Percentiles rank a stretch among this genome's conserved stretches.
phyloP scores from a whole-genome alignment of 768 basidiomycete genomes.

The Lentinula detonsa region DNA sequence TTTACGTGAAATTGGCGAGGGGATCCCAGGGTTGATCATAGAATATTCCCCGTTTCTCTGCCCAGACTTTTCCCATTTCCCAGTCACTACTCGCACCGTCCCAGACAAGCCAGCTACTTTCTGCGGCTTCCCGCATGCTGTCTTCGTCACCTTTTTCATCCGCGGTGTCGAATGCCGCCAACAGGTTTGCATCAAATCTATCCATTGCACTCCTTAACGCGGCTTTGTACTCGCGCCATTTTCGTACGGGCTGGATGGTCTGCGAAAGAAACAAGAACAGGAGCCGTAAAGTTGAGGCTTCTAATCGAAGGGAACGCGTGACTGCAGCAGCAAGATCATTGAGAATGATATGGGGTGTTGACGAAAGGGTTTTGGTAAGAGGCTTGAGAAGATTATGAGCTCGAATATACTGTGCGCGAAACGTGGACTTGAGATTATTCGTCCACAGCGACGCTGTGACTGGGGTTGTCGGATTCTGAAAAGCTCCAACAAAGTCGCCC shows the following conservation, averaged over 20 bases:
- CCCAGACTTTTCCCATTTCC: slow-evolving; percentile 95
- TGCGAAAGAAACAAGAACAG: slow-evolving; percentile 74
- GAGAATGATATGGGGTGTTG: slow-evolving; percentile 64
- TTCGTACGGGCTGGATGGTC: slow-evolving; percentile 60
- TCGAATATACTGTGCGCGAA: slow-evolving; percentile 56
- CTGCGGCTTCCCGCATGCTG: slow-evolving; percentile 77
- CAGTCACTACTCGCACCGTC: slow-evolving; percentile 51
- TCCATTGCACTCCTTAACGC: slow-evolving; percentile 78
- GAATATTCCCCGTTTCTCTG: slow-evolving; percentile 91
- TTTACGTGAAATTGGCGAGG: slow-evolving; percentile 75
- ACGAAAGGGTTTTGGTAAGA: slow-evolving; percentile 49
- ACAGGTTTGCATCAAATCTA: slow-evolving; percentile 78
- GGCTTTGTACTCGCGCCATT: slow-evolving; percentile 55
- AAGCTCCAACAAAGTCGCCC: slow-evolving; percentile 37
- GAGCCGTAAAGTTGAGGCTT: slow-evolving; percentile 65
- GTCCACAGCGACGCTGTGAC: slow-evolving; percentile 10
- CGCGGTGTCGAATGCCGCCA: slow-evolving; percentile 87
- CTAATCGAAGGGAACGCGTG: slow-evolving; percentile 40
- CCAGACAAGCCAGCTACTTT: slow-evolving; percentile 84
- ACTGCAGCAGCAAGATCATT: slow-evolving; percentile 43
- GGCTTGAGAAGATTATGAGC: slow-evolving; percentile 61
- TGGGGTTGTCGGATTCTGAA: slow-evolving; percentile 11
- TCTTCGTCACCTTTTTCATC: slow-evolving; percentile 69
- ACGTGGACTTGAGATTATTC: slow-evolving; percentile 19
- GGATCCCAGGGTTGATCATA: slow-evolving; percentile 84